Evolutionary conservation across 306 rosid species (phyloP), one percentile per base, ranked within the genome.

Genomic region (Cucurbita argyrosperma): DNA sequence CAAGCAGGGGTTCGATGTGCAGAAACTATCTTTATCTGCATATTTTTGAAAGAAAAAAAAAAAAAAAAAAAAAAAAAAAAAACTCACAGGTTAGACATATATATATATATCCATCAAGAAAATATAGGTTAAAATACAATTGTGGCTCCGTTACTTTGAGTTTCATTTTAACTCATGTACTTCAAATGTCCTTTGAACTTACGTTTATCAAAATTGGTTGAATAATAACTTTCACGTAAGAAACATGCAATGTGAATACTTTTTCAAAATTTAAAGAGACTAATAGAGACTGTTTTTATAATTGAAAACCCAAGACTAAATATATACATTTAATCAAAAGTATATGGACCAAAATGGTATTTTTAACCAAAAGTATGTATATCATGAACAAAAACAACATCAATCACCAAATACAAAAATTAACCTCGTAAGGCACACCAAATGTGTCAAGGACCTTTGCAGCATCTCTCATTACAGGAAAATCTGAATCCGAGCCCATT

Each of bases 401-500:
- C 42, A 47, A 47, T 68, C 19, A 69, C 30, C 0, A 49, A 47
- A 49, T 1, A 14, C 50, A 13, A 19, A 77, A 70, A 30, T 56
- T 61, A 19, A 89, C 97, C 97, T 90, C 97, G 11, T 89, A 76
- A 82, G 96, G 88, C 71, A 87, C 96, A 69, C 74, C 88, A 83
- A 83, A 93, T 76, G 74, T 84, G 45, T 81, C 76, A 84, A 94
- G 83, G 79, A 94, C 81, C 79, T 86, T 87, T 66, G 97, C 92
- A 49, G 97, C 92, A 51, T 85, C 89, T 81, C 88, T 94, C 98
- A 94, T 90, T 64, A 94, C 89, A 66, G 92, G 92, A 50, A 87
- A 88, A 88, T 90, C 97, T n/a, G 97, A 90, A 86, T 88, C 97
- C 59, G 98, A 94, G 76, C 97, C 98, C 98, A 94, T 90, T 76